phyloP scores from a whole-genome alignment of 2,329 filamentous ascomycete species.

The Cytospora piceicola region DNA sequence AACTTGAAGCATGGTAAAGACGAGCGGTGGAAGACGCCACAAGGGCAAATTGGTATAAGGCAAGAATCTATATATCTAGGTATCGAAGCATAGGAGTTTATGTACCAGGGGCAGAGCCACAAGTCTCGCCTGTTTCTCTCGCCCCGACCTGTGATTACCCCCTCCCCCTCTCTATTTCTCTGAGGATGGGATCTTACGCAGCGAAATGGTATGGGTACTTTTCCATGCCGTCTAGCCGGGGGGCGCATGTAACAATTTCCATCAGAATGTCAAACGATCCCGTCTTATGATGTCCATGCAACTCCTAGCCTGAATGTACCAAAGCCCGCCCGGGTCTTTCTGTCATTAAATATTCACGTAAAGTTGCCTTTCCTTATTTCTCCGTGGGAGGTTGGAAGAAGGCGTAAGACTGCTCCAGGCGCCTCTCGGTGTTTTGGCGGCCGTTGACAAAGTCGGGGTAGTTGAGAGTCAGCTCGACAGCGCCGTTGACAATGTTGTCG shows the following conservation, averaged over 20 bases:
- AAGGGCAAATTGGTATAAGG: conserved; percentile 22
- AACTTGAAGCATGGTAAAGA: not conserved
- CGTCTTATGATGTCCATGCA: conserved; percentile 29
- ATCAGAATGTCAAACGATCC: conserved; percentile 27
- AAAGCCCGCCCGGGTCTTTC: conserved; percentile 23
- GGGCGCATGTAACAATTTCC: conserved; percentile 13
- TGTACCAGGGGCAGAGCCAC: conserved; percentile 20
- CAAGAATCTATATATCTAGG: conserved; percentile 27
- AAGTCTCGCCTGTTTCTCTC: conserved; percentile 20
- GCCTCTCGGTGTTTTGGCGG: conserved; percentile 69
- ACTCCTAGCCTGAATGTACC: conserved; percentile 31
- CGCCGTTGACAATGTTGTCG: conserved; percentile 86
- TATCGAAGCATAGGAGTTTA: conserved; percentile 20
- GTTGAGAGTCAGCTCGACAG: conserved; percentile 90
- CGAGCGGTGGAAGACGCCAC: conserved; percentile 1
- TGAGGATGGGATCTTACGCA: conserved; percentile 3
- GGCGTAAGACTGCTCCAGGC: conserved; percentile 56
- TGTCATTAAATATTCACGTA: conserved; percentile 26
- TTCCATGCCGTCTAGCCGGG: conserved; percentile 22
- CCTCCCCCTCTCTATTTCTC: conserved; percentile 5
- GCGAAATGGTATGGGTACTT: conserved; percentile 4
- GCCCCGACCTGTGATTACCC: conserved; percentile 11
- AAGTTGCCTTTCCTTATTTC: conserved; percentile 5
- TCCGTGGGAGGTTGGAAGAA: conserved; percentile 37
- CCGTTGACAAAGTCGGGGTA: conserved; percentile 95